Evolutionary conservation across 148 eudicot species (phyloP).

Genomic region (Chenopodium berlandieri): DNA sequence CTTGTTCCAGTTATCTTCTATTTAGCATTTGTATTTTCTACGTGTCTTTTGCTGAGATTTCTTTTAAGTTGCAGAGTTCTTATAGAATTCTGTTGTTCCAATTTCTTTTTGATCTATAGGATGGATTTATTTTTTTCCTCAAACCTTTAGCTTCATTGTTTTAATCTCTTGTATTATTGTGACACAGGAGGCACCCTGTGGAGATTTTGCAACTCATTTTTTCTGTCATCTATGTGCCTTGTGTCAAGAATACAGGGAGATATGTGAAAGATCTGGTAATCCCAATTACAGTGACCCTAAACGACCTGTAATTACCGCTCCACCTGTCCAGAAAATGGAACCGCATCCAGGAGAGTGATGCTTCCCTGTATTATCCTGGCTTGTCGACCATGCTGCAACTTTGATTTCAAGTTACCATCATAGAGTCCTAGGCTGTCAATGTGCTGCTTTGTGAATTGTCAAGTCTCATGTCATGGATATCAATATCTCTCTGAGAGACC

Average conservation of each 20-base stretch:
- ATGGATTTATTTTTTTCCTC: neutral
- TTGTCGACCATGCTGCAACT: neutral
- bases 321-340: constrained; percentile 77
- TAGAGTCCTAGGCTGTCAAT: neutral
- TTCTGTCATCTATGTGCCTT: constrained; percentile 88
- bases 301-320: constrained; percentile 52
- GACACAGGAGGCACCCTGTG: constrained; percentile 84
- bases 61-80: neutral
- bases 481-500: neutral
- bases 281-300: constrained; percentile 36
- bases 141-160: neutral
- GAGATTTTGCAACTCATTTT: constrained; percentile 83
- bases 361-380: neutral
- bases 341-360: constrained; percentile 27
- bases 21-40: neutral
- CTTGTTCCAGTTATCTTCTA: neutral
- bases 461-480: neutral
- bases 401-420: neutral
- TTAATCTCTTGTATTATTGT: neutral
- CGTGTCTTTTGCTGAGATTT: neutral
- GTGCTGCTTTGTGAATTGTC: neutral
- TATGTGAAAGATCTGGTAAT: constrained; percentile 63
- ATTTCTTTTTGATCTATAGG: neutral
- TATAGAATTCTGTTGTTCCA: neutral
- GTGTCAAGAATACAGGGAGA: constrained; percentile 93